Percentiles rank a stretch among this genome's conserved stretches.
Conservation (phyloP, 805 yeast genomes). For the Ogataea nitratoaversa region DNA sequence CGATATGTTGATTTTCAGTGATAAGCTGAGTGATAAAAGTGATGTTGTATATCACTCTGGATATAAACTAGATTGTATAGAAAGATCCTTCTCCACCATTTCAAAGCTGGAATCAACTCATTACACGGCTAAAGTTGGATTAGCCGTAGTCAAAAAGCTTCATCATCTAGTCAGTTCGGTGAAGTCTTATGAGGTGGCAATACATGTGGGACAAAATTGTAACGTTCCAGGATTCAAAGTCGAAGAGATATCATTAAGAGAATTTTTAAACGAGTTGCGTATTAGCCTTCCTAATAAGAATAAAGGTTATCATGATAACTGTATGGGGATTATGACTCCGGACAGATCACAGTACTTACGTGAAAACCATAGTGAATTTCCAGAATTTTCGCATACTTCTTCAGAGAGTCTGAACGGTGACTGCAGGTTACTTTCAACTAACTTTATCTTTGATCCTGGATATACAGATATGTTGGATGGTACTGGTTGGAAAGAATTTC, state of each 20-base stretch:
- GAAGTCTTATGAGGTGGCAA: slow-evolving; percentile 4
- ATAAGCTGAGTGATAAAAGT: background rate
- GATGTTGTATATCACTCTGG: slow-evolving; percentile 11
- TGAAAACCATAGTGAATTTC: background rate
- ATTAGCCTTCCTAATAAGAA: slow-evolving; percentile 4
- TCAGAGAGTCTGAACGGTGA: background rate
- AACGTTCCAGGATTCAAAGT: background rate
- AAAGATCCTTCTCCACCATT: slow-evolving; percentile 1
- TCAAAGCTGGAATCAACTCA: slow-evolving; percentile 2
- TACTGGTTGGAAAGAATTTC: slow-evolving; percentile 25
- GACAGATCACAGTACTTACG: background rate
- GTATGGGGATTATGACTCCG: background rate
- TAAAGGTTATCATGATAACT: background rate
- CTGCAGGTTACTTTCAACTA: background rate
- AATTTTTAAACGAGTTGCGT: slow-evolving; percentile 10
- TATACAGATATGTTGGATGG: slow-evolving; percentile 16
- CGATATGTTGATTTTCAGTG: slow-evolving; percentile 6
- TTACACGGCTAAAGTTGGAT: slow-evolving; percentile 6
- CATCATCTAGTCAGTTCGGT: slow-evolving; percentile 3
- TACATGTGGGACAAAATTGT: background rate
- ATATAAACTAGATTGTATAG: slow-evolving; percentile 9
- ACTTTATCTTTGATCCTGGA: background rate
- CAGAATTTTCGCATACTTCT: background rate
- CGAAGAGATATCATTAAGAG: slow-evolving; percentile 5
- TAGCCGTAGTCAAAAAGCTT: slow-evolving; percentile 6